Evolutionary conservation across 345 rosid genomes (phyloP), one percentile per base, ranked within the genome.

Genomic region (Linum lewisii): DNA sequence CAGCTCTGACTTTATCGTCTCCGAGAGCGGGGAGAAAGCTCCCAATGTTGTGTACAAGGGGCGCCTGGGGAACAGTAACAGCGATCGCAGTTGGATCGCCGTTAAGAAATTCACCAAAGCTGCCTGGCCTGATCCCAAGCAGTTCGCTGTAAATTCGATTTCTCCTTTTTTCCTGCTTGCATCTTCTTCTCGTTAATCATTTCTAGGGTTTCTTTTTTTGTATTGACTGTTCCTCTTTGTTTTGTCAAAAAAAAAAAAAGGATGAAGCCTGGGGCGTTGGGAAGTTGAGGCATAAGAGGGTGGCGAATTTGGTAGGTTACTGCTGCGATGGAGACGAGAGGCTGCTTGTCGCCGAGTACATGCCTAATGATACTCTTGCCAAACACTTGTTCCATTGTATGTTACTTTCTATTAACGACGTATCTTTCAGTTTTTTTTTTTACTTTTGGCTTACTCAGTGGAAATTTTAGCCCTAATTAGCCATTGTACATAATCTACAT

Each of bases 261-360:
- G 86, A 81, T n/a, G 90, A 88, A 74, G 96, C 98, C 5, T 69
- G 70, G 73, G 88, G 84, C 61, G 85, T 88, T 13, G 92, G 96
- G 38, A 86, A 72, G 73, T 62, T 91, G 78, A 81, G 92, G 74
- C 86, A 86, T 63, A 74, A 63, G 54, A 80, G 84, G 66, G 51
- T 91, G 54, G 95, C 86, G 38, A 88, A 91, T 78, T 79, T 91
- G 85, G 81, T 91, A 63, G 98, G 98, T 22, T 91, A 86, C 61
- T 91, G 96, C 69, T 91, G 96, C 67, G 90, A 88, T 50, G 98
- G 96, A 13, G 96, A 91, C 65, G 96, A 91, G 76, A 86, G 98
- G 71, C 58, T 91, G 75, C 85, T 91, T 57, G 95, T 88, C 54
- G 85, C 98, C 0, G 98, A 91, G 67, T 86, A 77, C 70, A 82